Evolutionary conservation across 441 rosid species (phyloP).

Genomic region (Populus hybrid): DNA sequence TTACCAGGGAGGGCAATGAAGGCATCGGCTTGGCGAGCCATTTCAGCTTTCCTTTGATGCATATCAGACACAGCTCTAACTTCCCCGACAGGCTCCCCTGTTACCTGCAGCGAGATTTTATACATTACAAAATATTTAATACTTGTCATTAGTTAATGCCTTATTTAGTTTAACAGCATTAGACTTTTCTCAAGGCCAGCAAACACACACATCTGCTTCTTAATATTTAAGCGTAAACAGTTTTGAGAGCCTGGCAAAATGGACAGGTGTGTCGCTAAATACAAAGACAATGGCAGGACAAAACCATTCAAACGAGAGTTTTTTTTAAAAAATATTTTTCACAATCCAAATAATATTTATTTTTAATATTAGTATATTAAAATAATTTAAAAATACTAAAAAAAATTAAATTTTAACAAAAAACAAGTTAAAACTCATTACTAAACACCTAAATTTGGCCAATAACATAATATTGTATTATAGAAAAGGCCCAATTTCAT

Average conservation of each 20-base stretch:
- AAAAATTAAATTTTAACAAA: too few relatives aligned
- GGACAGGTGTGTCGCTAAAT: neutral
- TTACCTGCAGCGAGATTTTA: conserved; percentile 49
- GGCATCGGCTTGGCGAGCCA: conserved; percentile 61
- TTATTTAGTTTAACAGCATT: neutral
- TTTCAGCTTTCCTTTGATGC: conserved; percentile 97
- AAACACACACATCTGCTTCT: neutral
- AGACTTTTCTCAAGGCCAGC: neutral
- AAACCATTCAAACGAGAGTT: too few relatives aligned
- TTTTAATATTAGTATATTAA: too few relatives aligned
- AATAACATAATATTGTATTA: neutral
- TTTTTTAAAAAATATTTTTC: too few relatives aligned
- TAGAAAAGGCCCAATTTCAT: neutral
- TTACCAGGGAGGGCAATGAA: conserved; percentile 59
- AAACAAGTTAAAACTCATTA: too few relatives aligned
- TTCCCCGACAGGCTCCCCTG: conserved; percentile 93
- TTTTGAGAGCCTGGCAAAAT: neutral
- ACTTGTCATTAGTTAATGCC: neutral
- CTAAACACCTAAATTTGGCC: too few relatives aligned
- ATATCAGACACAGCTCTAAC: conserved; percentile 90
- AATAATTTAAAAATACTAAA: too few relatives aligned
- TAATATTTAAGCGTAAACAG: too few relatives aligned
- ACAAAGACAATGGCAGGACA: too few relatives aligned
- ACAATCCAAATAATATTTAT: too few relatives aligned
- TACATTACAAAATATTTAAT: neutral